phyloP scores from a whole-genome alignment of 805 yeast genomes.

The Sugiyamaella marilandica region DNA sequence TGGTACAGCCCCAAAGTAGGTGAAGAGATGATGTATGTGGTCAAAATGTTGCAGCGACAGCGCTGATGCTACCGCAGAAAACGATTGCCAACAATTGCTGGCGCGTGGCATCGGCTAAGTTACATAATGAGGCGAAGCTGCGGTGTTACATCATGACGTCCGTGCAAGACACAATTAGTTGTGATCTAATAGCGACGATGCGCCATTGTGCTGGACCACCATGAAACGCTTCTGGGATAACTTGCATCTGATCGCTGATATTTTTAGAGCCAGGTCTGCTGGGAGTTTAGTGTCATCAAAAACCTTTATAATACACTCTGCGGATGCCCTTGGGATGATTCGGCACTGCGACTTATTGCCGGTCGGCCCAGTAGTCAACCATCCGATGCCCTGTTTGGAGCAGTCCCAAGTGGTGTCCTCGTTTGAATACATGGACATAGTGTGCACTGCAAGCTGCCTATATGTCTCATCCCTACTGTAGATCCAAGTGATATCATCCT shows the following conservation, averaged over 20 bases:
- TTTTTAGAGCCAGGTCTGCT: conserved; percentile 18
- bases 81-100: too few relatives aligned
- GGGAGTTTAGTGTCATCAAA: conserved; percentile 10
- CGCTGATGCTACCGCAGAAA: too few relatives aligned
- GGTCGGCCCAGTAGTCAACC: conserved; percentile 17
- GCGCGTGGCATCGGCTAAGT: too few relatives aligned
- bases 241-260: conserved; percentile 12
- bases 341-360: conserved; percentile 21
- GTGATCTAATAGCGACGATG: not conserved
- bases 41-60: too few relatives aligned
- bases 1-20: too few relatives aligned
- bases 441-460: conserved; percentile 3
- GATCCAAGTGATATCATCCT: conserved; percentile 19
- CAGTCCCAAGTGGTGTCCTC: conserved; percentile 20
- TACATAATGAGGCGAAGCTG: not conserved
- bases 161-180: not conserved
- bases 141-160: not conserved
- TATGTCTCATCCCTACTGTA: not conserved
- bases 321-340: conserved; percentile 11
- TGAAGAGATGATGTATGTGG: too few relatives aligned
- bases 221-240: conserved; percentile 18
- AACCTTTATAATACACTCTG: conserved; percentile 12
- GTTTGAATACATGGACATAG: conserved; percentile 16
- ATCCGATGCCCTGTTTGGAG: conserved; percentile 20
- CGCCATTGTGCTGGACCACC: conserved; percentile 22